Evolutionary conservation across 768 basidiomycete genomes (phyloP).

Genomic region (Exsudoporus frostii): DNA sequence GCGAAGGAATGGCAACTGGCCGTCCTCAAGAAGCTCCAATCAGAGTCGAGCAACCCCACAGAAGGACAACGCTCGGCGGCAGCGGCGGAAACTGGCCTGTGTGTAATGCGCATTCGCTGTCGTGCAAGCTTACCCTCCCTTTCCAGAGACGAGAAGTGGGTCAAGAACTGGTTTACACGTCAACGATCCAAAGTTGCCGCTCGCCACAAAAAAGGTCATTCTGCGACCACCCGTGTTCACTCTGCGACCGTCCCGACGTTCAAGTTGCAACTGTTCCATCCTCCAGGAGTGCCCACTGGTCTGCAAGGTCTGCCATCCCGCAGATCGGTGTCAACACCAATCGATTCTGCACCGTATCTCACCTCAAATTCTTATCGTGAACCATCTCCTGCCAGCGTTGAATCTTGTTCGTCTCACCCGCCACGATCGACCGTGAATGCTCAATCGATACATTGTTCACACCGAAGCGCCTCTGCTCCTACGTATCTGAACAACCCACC

Average conservation of each 20-base stretch:
- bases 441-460: background rate
- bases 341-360: background rate
- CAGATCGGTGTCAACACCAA: constrained; percentile 3
- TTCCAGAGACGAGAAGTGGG: constrained; percentile 28
- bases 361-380: background rate
- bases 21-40: constrained; percentile 26
- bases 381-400: background rate
- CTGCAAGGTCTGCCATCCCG: background rate
- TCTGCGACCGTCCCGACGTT: constrained; percentile 7
- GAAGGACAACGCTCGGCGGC: constrained; percentile 19
- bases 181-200: constrained; percentile 22
- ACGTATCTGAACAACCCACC: background rate
- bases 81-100: constrained; percentile 30
- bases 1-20: constrained; percentile 30
- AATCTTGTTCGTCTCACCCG: background rate
- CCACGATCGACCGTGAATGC: background rate
- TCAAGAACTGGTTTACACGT: constrained; percentile 30
- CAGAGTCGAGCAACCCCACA: constrained; percentile 22
- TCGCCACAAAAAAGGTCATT: constrained; percentile 8
- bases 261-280: constrained; percentile 7
- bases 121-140: constrained; percentile 4
- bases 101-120: constrained; percentile 14
- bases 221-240: background rate
- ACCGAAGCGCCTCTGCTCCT: constrained; percentile 1
- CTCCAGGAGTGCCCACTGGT: background rate